These are phyloP conservation scores for Detonula confervacea DNA, from an alignment of 352 stramenopile genomes.

Conservation along the genomic window DNA sequence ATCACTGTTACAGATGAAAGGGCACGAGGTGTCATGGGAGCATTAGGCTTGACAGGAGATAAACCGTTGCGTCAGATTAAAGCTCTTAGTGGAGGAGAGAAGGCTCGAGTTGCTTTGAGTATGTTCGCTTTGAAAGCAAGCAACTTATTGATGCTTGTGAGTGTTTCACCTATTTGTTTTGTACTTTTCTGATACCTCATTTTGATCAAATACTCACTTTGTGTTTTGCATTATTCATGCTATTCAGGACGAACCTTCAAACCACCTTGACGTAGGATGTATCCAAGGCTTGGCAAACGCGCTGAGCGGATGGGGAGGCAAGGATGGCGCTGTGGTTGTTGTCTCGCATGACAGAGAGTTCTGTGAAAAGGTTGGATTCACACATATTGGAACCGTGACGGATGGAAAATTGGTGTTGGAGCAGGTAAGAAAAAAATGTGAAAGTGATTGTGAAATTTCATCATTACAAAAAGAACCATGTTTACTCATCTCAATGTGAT, in stretches of 20 bases:
- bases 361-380: slow-evolving; percentile 84
- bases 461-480: too few species aligned
- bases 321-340: slow-evolving; percentile 90
- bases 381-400: slow-evolving; percentile 83
- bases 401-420: slow-evolving; percentile 73
- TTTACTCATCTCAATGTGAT: too few species aligned
- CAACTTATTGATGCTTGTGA: slow-evolving; percentile 88
- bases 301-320: slow-evolving; percentile 91
- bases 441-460: too few species aligned
- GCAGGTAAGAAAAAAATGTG: too few species aligned
- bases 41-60: slow-evolving; percentile 83
- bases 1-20: slow-evolving; percentile 85
- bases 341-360: slow-evolving; percentile 87
- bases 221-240: too few species aligned
- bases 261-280: slow-evolving; percentile 24
- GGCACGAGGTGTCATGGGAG: slow-evolving; percentile 81
- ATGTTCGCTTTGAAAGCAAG: slow-evolving; percentile 88
- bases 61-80: slow-evolving; percentile 88
- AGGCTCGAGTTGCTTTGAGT: slow-evolving; percentile 87
- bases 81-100: slow-evolving; percentile 94
- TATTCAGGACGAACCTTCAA: slow-evolving; percentile 85
- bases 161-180: too few species aligned
- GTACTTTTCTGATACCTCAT: background rate
- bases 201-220: background rate
- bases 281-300: slow-evolving; percentile 91